A percentile compares a stretch with the other conserved stretches of the same genome.
phyloP scores from a whole-genome alignment of 2,329 filamentous ascomycete genomes.

The Aspergillus transmontanensis region DNA sequence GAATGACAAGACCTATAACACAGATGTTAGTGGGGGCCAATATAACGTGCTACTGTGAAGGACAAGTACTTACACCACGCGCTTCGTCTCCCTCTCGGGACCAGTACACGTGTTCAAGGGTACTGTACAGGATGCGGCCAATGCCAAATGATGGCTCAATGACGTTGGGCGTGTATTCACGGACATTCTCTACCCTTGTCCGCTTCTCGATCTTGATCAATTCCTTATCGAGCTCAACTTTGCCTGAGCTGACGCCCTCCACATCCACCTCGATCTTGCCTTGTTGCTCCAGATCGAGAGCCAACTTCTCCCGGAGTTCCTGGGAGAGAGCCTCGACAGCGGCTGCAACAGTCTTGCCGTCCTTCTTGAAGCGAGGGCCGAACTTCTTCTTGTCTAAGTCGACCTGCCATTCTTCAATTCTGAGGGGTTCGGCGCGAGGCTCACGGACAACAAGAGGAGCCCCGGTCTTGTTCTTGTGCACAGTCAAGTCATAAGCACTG shows the following conservation, averaged over 20 bases:
- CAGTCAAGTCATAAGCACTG: conserved; percentile 89
- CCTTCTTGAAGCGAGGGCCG: conserved; percentile 92
- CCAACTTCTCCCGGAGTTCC: conserved; percentile 76
- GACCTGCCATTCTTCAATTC: conserved; percentile 83
- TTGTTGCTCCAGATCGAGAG: conserved; percentile 70
- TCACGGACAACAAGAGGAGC: conserved; percentile 83
- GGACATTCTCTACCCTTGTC: conserved; percentile 77
- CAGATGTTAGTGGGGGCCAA: background rate
- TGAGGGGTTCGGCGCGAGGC: conserved; percentile 73
- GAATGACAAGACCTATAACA: conserved; percentile 67
- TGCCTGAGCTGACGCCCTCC: conserved; percentile 65
- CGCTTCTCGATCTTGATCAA: conserved; percentile 81
- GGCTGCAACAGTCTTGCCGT: conserved; percentile 80
- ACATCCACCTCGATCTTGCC: conserved; percentile 81
- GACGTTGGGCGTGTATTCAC: conserved; percentile 93
- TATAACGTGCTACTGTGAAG: background rate
- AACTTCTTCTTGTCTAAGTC: conserved; percentile 95
- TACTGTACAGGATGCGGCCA: conserved; percentile 86
- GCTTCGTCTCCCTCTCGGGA: conserved; percentile 81
- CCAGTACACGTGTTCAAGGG: conserved; percentile 97
- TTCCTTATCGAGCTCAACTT: conserved; percentile 77
- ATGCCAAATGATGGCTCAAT: conserved; percentile 98
- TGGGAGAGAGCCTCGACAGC: conserved; percentile 77
- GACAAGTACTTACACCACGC: conserved; percentile 69
- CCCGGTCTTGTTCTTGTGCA: conserved; percentile 91